Conservation (phyloP, 129 eudicot genomes). For the Calendula officinalis region DNA sequence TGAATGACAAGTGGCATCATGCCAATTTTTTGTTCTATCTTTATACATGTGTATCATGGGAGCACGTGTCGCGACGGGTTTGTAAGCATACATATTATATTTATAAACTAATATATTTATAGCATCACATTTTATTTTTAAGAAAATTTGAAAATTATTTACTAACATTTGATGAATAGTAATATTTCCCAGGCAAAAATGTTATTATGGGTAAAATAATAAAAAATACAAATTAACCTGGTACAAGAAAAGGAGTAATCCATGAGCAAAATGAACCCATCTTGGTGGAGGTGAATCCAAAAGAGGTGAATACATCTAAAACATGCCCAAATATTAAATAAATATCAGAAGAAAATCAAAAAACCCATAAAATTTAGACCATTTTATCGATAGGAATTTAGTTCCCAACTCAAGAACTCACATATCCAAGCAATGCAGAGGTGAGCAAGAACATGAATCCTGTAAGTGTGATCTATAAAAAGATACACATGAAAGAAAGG, state of each 20-base stretch:
- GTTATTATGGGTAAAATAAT: not conserved
- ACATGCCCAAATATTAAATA: not conserved
- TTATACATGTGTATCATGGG: no score
- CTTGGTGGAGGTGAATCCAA: conserved; percentile 19
- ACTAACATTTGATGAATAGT: not conserved
- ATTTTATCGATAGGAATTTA: not conserved
- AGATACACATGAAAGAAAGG: not conserved
- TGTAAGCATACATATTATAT: no score
- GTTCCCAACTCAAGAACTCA: not conserved
- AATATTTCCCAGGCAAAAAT: not conserved
- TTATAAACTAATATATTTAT: no score
- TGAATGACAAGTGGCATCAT: no score
- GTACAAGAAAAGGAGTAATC: conserved; percentile 10
- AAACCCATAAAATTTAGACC: not conserved
- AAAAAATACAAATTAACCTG: not conserved
- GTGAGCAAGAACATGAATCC: conserved; percentile 10
- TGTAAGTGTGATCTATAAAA: conserved; percentile 3
- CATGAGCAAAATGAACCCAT: conserved; percentile 13
- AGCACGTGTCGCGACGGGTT: no score
- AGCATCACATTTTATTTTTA: not conserved
- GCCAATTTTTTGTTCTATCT: no score
- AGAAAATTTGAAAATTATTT: not conserved
- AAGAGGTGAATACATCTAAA: conserved; percentile 14
- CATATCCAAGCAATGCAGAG: conserved; percentile 18
- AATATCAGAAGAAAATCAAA: not conserved